Percentiles rank a stretch among this genome's conserved stretches.
Conservation (phyloP, 306 rosid genomes). For the Ceratonia siliqua region DNA sequence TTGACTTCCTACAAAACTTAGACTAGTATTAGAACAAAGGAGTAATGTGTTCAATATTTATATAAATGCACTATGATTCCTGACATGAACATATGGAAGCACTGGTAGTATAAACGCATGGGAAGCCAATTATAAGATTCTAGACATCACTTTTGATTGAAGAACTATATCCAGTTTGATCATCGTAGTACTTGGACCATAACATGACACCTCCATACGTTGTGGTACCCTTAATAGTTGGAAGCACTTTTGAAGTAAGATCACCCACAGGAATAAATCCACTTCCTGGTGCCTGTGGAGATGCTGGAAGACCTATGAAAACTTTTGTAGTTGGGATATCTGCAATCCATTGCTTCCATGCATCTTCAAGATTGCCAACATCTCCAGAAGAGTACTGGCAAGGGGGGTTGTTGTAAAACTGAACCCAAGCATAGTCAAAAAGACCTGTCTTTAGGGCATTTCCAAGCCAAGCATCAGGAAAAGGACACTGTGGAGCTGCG, state of each 20-base stretch:
- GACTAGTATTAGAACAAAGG: background rate
- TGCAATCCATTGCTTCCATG: slow-evolving; percentile 60
- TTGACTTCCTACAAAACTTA: background rate
- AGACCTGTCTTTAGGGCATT: slow-evolving; percentile 53
- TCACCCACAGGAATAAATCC: slow-evolving; percentile 50
- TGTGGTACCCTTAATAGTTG: slow-evolving; percentile 47
- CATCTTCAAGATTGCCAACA: slow-evolving; percentile 36
- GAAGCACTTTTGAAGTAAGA: slow-evolving; percentile 51
- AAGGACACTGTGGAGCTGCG: slow-evolving; percentile 68
- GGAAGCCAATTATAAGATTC: background rate
- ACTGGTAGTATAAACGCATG: background rate
- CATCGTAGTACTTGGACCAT: slow-evolving; percentile 74
- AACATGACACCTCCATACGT: slow-evolving; percentile 77
- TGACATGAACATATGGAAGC: slow-evolving; percentile 4
- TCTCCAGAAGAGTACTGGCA: slow-evolving; percentile 57
- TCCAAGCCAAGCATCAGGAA: slow-evolving; percentile 63
- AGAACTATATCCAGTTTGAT: slow-evolving; percentile 55
- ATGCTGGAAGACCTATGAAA: slow-evolving; percentile 59
- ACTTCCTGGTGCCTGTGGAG: slow-evolving; percentile 57
- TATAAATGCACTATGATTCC: background rate
- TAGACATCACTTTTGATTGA: slow-evolving; percentile 53
- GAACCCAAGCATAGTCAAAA: slow-evolving; percentile 68
- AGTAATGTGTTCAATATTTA: background rate
- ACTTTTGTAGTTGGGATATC: slow-evolving; percentile 46
- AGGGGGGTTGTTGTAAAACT: slow-evolving; percentile 62